Evolutionary conservation across 257 asterid genomes (phyloP).

Genomic region (Nicotiana tabacum): DNA sequence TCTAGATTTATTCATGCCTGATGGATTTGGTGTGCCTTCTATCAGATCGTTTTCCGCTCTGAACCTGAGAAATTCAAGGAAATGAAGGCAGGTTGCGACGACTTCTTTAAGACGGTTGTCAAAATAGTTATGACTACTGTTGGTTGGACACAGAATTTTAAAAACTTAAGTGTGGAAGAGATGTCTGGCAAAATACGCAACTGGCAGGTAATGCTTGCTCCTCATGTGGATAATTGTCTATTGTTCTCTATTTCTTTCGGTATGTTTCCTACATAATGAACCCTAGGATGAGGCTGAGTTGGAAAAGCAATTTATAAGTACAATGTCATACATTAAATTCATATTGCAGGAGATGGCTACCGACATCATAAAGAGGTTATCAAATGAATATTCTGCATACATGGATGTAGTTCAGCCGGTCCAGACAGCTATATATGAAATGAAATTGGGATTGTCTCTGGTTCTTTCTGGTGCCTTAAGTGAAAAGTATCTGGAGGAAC

Average conservation of each 20-base stretch:
- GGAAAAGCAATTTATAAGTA: neutral
- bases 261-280: neutral
- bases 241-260: neutral
- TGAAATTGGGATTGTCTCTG: constrained; percentile 79
- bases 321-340: neutral
- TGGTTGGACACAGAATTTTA: constrained; percentile 37
- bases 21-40: neutral
- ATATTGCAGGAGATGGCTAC: constrained; percentile 53
- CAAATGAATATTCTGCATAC: constrained; percentile 60
- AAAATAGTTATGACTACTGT: constrained; percentile 29
- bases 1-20: neutral
- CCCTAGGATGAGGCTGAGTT: neutral
- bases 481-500: constrained; percentile 25
- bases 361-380: constrained; percentile 52
- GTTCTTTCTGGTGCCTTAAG: constrained; percentile 40
- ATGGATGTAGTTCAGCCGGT: constrained; percentile 72
- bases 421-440: constrained; percentile 75
- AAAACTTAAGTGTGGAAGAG: constrained; percentile 27
- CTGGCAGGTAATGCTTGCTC: constrained; percentile 66
- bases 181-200: constrained; percentile 41
- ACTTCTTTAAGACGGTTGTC: constrained; percentile 41
- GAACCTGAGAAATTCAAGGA: constrained; percentile 56
- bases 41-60: constrained; percentile 55
- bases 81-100: constrained; percentile 50
- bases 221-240: constrained; percentile 4